Base-by-base conservation (phyloP, 148 eudicot species). In the Rhododendron kiyosumense region DNA sequence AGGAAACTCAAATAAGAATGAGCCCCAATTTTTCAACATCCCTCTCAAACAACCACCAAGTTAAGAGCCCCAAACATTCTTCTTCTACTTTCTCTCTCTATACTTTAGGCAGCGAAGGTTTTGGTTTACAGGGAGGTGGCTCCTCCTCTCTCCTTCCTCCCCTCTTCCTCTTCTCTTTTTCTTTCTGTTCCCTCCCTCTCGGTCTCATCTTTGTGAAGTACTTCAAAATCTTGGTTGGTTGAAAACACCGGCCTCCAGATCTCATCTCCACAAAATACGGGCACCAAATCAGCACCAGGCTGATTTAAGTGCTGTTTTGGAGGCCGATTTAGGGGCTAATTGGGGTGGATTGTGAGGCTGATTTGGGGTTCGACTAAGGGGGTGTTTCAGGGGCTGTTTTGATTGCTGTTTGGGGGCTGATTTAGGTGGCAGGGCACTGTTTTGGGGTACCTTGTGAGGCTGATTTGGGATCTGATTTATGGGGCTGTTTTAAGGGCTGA, bases 241-340 rank as follows among this genome's bases (percentile, higher is more conserved):
- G 91, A 89, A 81, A 87, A 67, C 52, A 28, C 85, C 30, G 89
- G 83, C 7, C 67, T 88, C 61, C 90, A 93, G 94, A 95, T 95
- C 92, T 90, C 98, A 59, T 92, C 95, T 65, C 93, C 94, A 82
- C 90, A 88, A 59, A 92, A 89, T 88, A 86, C 92, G 88, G 94
- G 93, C 75, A 88, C 91, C 83, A 95, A 93, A 87, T 54, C 10
- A 59, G 65, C 65, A 59, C 65, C 26, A 22, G n/a, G 65, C 65
- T 59, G n/a, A 59, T 20, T 22, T 59, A 4, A 59, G 26, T 59
- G 65, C 65, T 20, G 9, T 54, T 5, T 54, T 54, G 61, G 61
- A 17, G 61, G 61, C 61, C 61, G 22, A 54, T 54, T 54, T 54
- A 54, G 61, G 61, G 22, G 61, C 61, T 17, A 54, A 5, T 59